phyloP scores from a whole-genome alignment of 2,329 filamentous ascomycete genomes.

The Capronia epimyces region DNA sequence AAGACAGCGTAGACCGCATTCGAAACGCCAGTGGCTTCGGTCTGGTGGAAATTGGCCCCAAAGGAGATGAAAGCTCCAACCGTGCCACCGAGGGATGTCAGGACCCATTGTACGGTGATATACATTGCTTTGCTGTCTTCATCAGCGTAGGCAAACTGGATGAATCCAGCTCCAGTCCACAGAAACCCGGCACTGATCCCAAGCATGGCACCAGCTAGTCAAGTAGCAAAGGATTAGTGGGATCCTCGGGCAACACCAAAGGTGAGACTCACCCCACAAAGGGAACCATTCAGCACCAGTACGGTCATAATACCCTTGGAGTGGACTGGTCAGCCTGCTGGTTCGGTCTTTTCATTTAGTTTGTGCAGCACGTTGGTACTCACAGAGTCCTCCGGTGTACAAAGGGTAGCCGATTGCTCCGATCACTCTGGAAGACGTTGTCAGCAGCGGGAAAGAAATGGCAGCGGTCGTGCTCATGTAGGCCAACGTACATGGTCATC shows the following conservation, averaged over 20 bases:
- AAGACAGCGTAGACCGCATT: slow-evolving; percentile 24
- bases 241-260: neutral
- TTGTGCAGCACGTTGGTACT: no score
- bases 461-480: neutral
- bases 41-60: slow-evolving; percentile 23
- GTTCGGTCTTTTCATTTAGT: no score
- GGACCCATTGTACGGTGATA: slow-evolving; percentile 24
- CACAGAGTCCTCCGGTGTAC: slow-evolving; percentile 26
- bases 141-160: slow-evolving; percentile 23
- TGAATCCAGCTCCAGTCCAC: slow-evolving; percentile 21
- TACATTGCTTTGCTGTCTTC: slow-evolving; percentile 24
- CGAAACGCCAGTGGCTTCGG: slow-evolving; percentile 20
- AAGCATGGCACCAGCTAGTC: slow-evolving; percentile 11
- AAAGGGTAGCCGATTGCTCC: slow-evolving; percentile 26
- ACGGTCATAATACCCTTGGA: slow-evolving; percentile 28
- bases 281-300: slow-evolving; percentile 24
- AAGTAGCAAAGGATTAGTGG: neutral
- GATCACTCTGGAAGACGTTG: slow-evolving; percentile 11
- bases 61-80: slow-evolving; percentile 25
- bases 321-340: no score
- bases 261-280: neutral
- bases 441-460: neutral
- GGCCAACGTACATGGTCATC: slow-evolving; percentile 1
- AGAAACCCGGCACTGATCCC: slow-evolving; percentile 21
- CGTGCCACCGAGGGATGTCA: slow-evolving; percentile 18